These are phyloP conservation scores for Nadsonia commutata DNA, from an alignment of 1,139 yeast species.

Conservation along the genomic window DNA sequence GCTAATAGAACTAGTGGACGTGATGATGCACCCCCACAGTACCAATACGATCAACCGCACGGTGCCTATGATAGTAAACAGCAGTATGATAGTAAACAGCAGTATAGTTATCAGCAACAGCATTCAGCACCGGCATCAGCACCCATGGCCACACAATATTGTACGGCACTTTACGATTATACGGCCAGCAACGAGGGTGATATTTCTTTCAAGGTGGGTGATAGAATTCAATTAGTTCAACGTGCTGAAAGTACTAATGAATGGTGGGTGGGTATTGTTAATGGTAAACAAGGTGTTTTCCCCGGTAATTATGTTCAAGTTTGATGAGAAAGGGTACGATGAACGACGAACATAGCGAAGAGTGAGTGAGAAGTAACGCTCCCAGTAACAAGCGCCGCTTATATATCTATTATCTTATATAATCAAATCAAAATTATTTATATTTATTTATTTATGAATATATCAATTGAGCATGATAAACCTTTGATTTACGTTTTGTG, in stretches of 20 bases:
- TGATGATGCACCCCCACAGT: slow-evolving; percentile 18
- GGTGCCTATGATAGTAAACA: slow-evolving; percentile 17
- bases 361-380: no score
- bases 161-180: slow-evolving; percentile 68
- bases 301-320: slow-evolving; percentile 92
- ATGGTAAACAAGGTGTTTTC: slow-evolving; percentile 80
- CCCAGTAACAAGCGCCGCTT: no score
- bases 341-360: no score
- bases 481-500: no score
- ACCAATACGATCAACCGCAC: slow-evolving; percentile 15
- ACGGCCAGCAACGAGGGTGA: slow-evolving; percentile 84
- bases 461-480: no score
- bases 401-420: no score
- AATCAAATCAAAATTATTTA: no score
- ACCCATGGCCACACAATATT: slow-evolving; percentile 23
- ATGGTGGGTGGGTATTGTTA: slow-evolving; percentile 95
- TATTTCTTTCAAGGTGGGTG: slow-evolving; percentile 74
- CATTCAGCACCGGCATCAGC: slow-evolving; percentile 1
- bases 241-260: slow-evolving; percentile 76
- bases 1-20: slow-evolving; percentile 18
- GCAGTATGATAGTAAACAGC: slow-evolving; percentile 10
- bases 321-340: no score
- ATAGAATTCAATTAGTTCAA: slow-evolving; percentile 67
- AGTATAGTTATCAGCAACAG: slow-evolving; percentile 11
- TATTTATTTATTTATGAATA: no score